phyloP scores from a whole-genome alignment of 495 filamentous ascomycete genomes.

The Podospora pseudopauciseta region DNA sequence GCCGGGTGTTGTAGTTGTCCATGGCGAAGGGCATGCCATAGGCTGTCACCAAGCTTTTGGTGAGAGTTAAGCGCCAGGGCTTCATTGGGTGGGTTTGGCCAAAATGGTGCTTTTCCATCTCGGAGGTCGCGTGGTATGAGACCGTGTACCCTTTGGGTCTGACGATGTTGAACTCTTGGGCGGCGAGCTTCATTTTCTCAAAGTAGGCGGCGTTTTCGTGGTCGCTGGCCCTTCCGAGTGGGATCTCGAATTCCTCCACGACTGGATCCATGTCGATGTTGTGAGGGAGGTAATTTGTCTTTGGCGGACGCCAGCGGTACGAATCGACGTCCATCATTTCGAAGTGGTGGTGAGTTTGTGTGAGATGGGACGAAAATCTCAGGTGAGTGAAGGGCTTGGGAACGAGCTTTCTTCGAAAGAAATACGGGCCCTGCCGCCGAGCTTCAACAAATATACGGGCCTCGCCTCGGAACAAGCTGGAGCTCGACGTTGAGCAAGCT shows the following conservation, averaged over 20 bases:
- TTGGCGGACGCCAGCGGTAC: conserved; percentile 40
- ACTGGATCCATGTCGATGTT: conserved; percentile 45
- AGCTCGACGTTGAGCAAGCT: neutral
- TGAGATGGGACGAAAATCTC: neutral
- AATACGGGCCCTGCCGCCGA: neutral
- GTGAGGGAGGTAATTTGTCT: conserved; percentile 50
- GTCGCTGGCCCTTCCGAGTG: conserved; percentile 50
- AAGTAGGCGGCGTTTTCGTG: conserved; percentile 58
- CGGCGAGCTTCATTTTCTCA: conserved; percentile 62
- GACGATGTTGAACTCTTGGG: conserved; percentile 68
- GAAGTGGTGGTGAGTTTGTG: neutral
- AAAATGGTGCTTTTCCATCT: conserved; percentile 94
- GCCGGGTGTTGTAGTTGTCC: conserved; percentile 81
- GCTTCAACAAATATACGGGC: too few species aligned
- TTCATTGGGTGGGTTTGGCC: conserved; percentile 97
- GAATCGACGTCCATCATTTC: conserved; percentile 29
- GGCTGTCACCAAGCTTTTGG: conserved; percentile 86
- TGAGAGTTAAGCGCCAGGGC: conserved; percentile 92
- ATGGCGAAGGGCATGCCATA: conserved; percentile 96
- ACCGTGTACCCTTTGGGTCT: conserved; percentile 80
- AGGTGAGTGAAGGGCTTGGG: neutral
- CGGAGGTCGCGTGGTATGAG: conserved; percentile 95
- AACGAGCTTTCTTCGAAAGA: conserved; percentile 2
- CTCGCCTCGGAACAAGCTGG: neutral
- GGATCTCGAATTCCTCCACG: conserved; percentile 66